Conservation (phyloP, 352 stramenopile species). For the Pythium oligandrum region DNA sequence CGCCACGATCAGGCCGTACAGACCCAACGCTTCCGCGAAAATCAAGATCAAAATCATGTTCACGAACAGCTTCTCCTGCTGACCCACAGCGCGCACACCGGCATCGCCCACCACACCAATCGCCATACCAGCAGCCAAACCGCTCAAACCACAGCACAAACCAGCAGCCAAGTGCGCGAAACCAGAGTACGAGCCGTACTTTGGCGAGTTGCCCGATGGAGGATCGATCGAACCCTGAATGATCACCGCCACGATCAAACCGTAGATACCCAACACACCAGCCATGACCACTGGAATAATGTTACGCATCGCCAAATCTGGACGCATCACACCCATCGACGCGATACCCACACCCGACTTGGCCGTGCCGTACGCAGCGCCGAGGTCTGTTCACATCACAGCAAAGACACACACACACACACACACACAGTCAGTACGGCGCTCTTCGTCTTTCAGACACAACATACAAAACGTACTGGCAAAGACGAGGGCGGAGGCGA, state of each 20-base stretch:
- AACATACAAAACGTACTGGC: conserved; percentile 67
- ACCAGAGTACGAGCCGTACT: conserved; percentile 93
- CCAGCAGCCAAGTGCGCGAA: conserved; percentile 93
- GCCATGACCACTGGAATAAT: conserved; percentile 99
- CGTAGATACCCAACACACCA: conserved; percentile 96
- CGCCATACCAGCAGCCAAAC: conserved; percentile 91
- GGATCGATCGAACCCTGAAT: conserved; percentile 90
- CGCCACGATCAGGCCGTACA: conserved; percentile 96
- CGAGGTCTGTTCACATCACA: too few species aligned
- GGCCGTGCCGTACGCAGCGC: conserved; percentile 95
- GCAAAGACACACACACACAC: conserved; percentile 5
- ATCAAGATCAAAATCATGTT: conserved; percentile 99
- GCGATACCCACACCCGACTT: conserved; percentile 97
- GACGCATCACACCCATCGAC: conserved; percentile 94
- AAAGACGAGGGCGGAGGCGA: conserved; percentile 93
- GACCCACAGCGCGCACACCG: conserved; percentile 94
- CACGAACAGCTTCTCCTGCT: conserved; percentile 98
- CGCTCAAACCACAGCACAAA: conserved; percentile 92
- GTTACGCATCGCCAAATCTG: conserved; percentile 97
- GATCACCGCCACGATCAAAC: conserved; percentile 95
- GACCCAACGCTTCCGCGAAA: conserved; percentile 97
- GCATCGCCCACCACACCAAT: conserved; percentile 96
- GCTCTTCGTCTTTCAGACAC: not conserved
- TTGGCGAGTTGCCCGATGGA: conserved; percentile 49
- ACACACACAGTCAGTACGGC: not conserved